Percentiles rank a stretch among this genome's conserved stretches.
Conservation (phyloP, 2,329 filamentous ascomycete genomes). For the Phialemoniopsis sp. region DNA sequence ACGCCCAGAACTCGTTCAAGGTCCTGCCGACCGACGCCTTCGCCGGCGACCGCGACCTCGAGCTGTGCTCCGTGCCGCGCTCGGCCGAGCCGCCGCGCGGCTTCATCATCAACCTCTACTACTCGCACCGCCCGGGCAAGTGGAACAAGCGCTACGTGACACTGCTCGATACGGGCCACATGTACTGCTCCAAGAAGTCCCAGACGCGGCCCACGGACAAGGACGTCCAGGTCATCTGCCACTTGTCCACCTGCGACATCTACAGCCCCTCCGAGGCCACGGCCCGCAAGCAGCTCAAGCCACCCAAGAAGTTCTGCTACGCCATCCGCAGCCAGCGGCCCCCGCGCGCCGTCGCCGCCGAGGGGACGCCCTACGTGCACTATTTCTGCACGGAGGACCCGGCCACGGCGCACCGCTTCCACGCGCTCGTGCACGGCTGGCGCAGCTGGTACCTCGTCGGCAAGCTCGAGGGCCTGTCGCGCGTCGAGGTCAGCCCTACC, state of each 20-base stretch:
- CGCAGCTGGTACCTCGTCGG: constrained; percentile 88
- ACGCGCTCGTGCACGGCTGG: constrained; percentile 71
- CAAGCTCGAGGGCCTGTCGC: constrained; percentile 44
- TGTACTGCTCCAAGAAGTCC: constrained; percentile 65
- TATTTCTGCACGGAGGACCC: constrained; percentile 83
- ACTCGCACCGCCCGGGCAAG: constrained; percentile 77
- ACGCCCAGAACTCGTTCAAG: constrained; percentile 69
- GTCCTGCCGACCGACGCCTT: constrained; percentile 57
- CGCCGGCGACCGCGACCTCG: constrained; percentile 54
- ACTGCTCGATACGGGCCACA: constrained; percentile 68
- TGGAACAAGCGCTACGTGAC: constrained; percentile 86
- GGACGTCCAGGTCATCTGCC: constrained; percentile 68
- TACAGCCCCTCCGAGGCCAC: constrained; percentile 72
- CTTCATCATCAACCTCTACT: constrained; percentile 68
- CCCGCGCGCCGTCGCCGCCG: constrained; percentile 71
- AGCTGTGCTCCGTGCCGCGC: constrained; percentile 58
- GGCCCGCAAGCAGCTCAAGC: constrained; percentile 66
- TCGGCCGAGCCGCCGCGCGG: constrained; percentile 57
- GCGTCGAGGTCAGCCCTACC: too few species aligned
- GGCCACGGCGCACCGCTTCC: constrained; percentile 62
- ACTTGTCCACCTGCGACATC: constrained; percentile 89
- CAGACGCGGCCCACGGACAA: constrained; percentile 40
- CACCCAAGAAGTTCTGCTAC: constrained; percentile 81
- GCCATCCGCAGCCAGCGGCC: constrained; percentile 91
- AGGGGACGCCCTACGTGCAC: constrained; percentile 74